Evolutionary conservation across 768 basidiomycete genomes (phyloP), one percentile per base, ranked within the genome.

Genomic region (Rhizopogon vesiculosus): DNA sequence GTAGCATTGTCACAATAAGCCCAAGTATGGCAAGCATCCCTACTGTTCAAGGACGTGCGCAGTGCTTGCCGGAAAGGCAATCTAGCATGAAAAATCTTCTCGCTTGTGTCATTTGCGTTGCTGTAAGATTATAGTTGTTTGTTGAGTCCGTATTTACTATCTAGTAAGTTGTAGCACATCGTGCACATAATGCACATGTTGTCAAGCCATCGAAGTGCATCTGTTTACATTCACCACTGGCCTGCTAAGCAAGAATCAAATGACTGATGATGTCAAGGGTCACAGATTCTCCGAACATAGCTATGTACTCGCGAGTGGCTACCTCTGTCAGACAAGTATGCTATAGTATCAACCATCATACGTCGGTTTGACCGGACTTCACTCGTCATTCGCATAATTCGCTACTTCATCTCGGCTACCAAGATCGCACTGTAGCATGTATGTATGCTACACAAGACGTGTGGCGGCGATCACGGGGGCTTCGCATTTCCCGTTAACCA

Each of bases 1-100:
- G 44, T 42, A 70, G 69, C 61, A 65, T 45, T 70, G 70, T 56
- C 70, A 53, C 45, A 59, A 56, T 25, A 69, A 67, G 29, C 69
- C 66, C 38, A 71, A 62, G 33, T 69, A 64, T 46, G 70, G 70
- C 42, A 70, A 69, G 43, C 66, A 72, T 51, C 65, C 66, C 3
- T 72, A 69, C 38, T 70, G 70, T 42, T 72, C 70, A 16, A 67
- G 55, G 55, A 69, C 69, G 13, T 70, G 69, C 41, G 69, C 70
- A 7, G 54, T 61, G 45, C 63, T 40, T 29, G 54, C 54, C 1
- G 50, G 50, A n/a, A 54, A 54, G 53, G 48, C 53, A 33, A 25
- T 31, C 15, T 53, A 44, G 16, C 13, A 22, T 9, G 15, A 19
- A 49, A 49, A 22, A 38, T 22, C 22, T 38, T 38, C 8, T 35